These are phyloP conservation scores for Lentinula raphanica DNA, from an alignment of 768 basidiomycete genomes.

Conservation along the genomic window DNA sequence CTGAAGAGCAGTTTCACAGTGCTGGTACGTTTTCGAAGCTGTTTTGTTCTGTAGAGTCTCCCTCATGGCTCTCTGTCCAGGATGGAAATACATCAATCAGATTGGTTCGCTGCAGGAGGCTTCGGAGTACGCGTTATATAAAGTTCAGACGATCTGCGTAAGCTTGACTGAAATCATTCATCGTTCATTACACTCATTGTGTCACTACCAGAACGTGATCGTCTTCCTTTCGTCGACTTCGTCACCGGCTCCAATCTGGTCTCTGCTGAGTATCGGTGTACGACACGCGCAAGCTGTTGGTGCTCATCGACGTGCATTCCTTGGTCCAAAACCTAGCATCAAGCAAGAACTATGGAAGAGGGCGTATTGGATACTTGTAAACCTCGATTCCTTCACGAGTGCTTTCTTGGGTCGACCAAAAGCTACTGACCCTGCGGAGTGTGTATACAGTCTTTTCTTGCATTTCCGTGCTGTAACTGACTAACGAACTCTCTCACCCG, in stretches of 20 bases:
- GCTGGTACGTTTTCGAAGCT: background rate
- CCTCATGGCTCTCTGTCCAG: background rate
- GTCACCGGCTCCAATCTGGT: conserved; percentile 56
- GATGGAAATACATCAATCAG: conserved; percentile 4
- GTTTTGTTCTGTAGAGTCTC: background rate
- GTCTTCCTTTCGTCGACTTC: conserved; percentile 43
- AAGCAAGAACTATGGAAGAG: conserved; percentile 76
- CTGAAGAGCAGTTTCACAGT: background rate
- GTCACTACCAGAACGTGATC: conserved; percentile 38
- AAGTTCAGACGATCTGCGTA: conserved; percentile 57
- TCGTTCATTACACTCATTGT: no score
- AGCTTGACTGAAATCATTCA: conserved; percentile 22
- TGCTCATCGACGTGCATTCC: conserved; percentile 46
- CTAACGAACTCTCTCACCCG: conserved; percentile 3
- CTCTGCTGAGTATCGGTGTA: conserved; percentile 59
- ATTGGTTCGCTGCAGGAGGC: conserved; percentile 40
- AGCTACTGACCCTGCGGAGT: conserved; percentile 3
- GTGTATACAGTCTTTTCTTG: background rate
- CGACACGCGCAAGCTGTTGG: conserved; percentile 73
- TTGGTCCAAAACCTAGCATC: conserved; percentile 28
- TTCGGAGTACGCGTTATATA: conserved; percentile 51
- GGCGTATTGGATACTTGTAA: conserved; percentile 46
- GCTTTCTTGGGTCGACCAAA: conserved; percentile 43
- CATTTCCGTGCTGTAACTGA: background rate
- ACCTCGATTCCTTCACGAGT: conserved; percentile 15